Evolutionary conservation across 129 eudicot species (phyloP).

Genomic region (Heracleum sosnowskyi): DNA sequence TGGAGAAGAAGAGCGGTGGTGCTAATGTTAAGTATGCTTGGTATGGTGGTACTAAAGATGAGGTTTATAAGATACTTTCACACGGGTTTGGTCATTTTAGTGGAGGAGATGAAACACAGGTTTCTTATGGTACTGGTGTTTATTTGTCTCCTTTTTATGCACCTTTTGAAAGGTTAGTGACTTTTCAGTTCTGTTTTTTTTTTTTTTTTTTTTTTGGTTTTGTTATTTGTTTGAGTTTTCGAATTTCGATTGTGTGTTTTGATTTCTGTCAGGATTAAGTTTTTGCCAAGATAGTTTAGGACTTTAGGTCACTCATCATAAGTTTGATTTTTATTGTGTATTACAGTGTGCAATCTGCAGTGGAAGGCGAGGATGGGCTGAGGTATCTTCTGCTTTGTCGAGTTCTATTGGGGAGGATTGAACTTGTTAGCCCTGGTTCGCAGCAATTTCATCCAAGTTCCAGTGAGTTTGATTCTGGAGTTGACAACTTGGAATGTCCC

Average conservation of each 20-base stretch:
- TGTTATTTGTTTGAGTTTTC: neutral
- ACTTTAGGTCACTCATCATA: neutral
- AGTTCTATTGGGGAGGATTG: conserved; percentile 55
- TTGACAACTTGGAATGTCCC: conserved; percentile 37
- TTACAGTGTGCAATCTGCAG: conserved; percentile 43
- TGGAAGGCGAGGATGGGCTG: conserved; percentile 48
- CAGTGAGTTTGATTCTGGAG: conserved; percentile 40
- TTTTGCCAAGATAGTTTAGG: conserved; percentile 28
- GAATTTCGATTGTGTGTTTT: too few relatives aligned
- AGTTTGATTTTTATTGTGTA: neutral
- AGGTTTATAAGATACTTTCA: conserved; percentile 32
- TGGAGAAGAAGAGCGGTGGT: conserved; percentile 29
- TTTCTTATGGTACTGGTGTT: conserved; percentile 29
- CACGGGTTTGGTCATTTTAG: conserved; percentile 49
- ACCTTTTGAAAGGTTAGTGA: conserved; percentile 38
- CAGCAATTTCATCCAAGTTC: conserved; percentile 55
- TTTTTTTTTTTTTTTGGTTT: neutral
- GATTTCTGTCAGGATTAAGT: neutral
- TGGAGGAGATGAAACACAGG: neutral
- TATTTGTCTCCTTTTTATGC: conserved; percentile 52
- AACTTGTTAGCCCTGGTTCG: conserved; percentile 46
- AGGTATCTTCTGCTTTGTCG: conserved; percentile 65
- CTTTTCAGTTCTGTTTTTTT: neutral
- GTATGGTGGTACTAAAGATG: conserved; percentile 55
- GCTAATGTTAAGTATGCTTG: conserved; percentile 62